Evolutionary conservation across 1,139 yeast species (phyloP), one percentile per base, ranked within the genome.

Genomic region (Insectozyma bohioensis): DNA sequence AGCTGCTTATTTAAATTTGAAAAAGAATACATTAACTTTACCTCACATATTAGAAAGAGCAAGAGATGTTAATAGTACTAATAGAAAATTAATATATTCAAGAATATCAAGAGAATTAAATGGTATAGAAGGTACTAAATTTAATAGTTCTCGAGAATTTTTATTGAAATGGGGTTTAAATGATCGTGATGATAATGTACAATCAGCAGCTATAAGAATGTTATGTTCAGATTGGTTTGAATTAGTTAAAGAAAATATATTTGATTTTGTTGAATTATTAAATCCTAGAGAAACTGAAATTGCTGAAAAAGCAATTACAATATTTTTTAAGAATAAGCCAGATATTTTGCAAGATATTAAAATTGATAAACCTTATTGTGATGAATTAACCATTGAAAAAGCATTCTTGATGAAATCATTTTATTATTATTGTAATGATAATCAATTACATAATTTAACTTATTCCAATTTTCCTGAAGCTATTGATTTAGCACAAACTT

Each of bases 381-480:
- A 70, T 31, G 71, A 75, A 27, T 61, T 90, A 41, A 78, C 90
- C 0, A 79, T 85, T 0, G 96, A 88, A 46, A 73, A 78, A 27
- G 80, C 88, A 0, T 82, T 90, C 45, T 63, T 90, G 31, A 72
- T 86, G 17, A 69, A 92, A 35, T 71, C 80, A 5, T 81, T 79
- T 46, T 83, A 76, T 49, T 73, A 75, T 27, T 79, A 76, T 51
- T 85, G 95, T 52, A 62, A 62, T 31, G 73, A 72, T 11, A 65
- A 76, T 39, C 63, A 70, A 16, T 56, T 76, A 34, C 58, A 59
- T 26, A 82, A 80, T n/a, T 58, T 75, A 14, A 67, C 86, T 14
- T 97, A 90, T 30, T 65, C 69, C 13, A 78, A 76, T 42, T 82
- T 82, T 55, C 96, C 97, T 0, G 97, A 87, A 44, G 75, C 95